phyloP scores from a whole-genome alignment of 805 yeast genomes.

The Candida pseudoglaebosa region DNA sequence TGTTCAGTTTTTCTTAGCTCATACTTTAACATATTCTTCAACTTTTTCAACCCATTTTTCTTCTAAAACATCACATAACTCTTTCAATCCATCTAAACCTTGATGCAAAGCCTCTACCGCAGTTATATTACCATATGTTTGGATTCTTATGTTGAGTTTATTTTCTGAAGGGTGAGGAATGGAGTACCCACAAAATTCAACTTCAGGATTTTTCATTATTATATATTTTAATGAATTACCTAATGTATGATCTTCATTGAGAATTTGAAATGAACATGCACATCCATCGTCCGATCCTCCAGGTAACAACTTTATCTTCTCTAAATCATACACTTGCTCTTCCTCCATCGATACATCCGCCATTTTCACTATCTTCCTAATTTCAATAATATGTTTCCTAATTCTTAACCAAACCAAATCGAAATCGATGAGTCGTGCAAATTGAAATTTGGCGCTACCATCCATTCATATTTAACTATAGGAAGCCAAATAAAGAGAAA shows the following conservation, averaged over 20 bases:
- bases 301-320: constrained; percentile 66
- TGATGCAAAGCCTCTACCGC: constrained; percentile 92
- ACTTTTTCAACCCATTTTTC: constrained; percentile 69
- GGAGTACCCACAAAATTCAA: constrained; percentile 96
- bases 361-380: constrained; percentile 8
- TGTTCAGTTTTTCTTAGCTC: not conserved
- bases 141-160: constrained; percentile 84
- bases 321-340: constrained; percentile 48
- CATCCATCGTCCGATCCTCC: constrained; percentile 92
- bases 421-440: constrained; percentile 1
- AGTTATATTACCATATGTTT: constrained; percentile 80
- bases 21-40: constrained; percentile 18
- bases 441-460: too few species aligned
- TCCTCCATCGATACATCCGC: constrained; percentile 23
- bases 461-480: too few species aligned
- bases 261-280: constrained; percentile 89
- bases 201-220: constrained; percentile 96
- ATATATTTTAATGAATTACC: constrained; percentile 93
- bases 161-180: constrained; percentile 98
- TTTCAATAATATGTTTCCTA: too few species aligned
- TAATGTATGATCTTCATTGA: constrained; percentile 92
- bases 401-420: too few species aligned
- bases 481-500: not conserved
- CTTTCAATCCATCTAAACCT: constrained; percentile 82
- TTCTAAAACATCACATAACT: constrained; percentile 80